phyloP scores from a whole-genome alignment of 495 filamentous ascomycete genomes.

The Annulohypoxylon bovei region DNA sequence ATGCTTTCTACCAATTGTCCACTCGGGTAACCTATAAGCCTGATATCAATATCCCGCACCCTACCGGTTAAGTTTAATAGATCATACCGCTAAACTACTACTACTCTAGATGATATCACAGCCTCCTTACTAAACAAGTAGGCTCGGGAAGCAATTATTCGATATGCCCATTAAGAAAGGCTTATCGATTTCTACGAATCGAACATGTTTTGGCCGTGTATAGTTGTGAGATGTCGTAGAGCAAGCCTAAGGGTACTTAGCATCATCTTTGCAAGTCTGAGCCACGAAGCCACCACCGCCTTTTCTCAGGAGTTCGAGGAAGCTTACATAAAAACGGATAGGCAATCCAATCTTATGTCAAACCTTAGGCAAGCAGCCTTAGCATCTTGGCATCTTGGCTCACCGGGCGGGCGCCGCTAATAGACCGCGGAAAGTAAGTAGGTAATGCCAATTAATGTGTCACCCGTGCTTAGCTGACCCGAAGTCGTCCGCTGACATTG shows the following conservation, averaged over 20 bases:
- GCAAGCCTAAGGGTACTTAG: neutral
- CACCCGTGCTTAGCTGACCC: neutral
- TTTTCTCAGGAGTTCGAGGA: neutral
- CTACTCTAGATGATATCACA: neutral
- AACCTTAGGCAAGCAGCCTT: neutral
- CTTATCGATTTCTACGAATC: neutral
- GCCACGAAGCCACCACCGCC: neutral
- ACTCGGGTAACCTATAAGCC: neutral
- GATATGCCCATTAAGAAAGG: too few species aligned
- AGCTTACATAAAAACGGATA: slow-evolving; percentile 5
- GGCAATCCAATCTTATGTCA: neutral
- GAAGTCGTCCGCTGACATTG: neutral
- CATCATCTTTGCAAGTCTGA: neutral
- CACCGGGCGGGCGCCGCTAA: neutral
- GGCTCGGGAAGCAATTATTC: neutral
- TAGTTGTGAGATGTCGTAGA: neutral
- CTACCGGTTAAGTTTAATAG: neutral
- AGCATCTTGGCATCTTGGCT: slow-evolving; percentile 16
- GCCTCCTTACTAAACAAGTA: slow-evolving; percentile 3
- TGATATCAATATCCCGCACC: neutral
- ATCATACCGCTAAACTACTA: neutral
- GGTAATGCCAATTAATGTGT: neutral
- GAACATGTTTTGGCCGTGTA: neutral
- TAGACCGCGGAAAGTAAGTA: neutral
- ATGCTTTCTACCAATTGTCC: slow-evolving; percentile 9